Conservation (phyloP, 73 alveolate species). For the Paraurostyla sp. region DNA sequence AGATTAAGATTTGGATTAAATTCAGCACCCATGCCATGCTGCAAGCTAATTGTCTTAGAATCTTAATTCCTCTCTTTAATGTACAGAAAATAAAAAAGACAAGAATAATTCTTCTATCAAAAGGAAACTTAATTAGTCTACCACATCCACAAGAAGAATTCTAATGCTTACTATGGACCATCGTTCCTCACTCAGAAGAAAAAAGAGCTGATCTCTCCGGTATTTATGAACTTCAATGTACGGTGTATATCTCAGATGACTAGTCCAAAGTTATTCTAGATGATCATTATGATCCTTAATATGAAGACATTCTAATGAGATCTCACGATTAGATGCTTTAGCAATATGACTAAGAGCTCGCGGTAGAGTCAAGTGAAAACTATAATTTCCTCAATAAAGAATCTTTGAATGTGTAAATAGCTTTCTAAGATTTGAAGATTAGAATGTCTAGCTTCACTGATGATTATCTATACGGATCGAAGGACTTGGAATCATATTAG, state of each 20-base stretch:
- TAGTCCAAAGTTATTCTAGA: not conserved
- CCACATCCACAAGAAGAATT: not conserved
- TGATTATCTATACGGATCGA: not conserved
- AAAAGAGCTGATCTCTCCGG: not conserved
- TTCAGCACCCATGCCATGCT: not conserved
- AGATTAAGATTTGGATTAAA: not conserved
- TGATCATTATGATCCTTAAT: not conserved
- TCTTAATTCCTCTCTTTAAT: not conserved
- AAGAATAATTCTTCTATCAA: not conserved
- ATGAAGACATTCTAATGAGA: slow-evolving; percentile 15
- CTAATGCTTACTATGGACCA: slow-evolving; percentile 8
- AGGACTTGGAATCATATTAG: too few species aligned
- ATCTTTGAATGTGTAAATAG: not conserved
- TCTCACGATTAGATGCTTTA: not conserved
- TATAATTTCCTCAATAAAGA: slow-evolving; percentile 10
- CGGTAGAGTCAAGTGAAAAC: slow-evolving; percentile 5
- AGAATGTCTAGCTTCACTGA: not conserved
- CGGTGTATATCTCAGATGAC: not conserved
- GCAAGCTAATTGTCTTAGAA: not conserved
- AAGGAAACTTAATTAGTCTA: not conserved
- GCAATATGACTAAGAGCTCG: not conserved
- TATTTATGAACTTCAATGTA: not conserved
- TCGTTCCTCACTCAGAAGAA: not conserved
- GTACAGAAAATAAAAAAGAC: not conserved
- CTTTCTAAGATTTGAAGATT: not conserved